Conservation (phyloP, 306 rosid genomes). For the Vigna trinervia region DNA sequence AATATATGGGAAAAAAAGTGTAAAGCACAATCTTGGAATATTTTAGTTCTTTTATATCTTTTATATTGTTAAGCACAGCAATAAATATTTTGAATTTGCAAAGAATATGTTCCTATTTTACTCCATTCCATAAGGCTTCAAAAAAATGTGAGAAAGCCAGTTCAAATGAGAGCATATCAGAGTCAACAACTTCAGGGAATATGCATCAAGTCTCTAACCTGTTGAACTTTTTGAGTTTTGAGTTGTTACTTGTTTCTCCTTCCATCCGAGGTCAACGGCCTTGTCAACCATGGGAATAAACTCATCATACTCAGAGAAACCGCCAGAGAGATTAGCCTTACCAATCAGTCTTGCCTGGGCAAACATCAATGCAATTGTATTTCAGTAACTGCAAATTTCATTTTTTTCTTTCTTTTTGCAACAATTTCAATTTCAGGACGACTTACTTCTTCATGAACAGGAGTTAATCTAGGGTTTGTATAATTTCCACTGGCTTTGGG, state of each 20-base stretch:
- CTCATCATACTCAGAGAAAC: constrained; percentile 69
- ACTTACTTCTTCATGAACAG: constrained; percentile 89
- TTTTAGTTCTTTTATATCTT: too few species aligned
- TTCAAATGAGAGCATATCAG: constrained; percentile 39
- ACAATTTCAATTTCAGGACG: constrained; percentile 32
- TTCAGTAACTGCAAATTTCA: constrained; percentile 13
- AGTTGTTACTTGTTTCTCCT: constrained; percentile 49
- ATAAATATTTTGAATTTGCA: constrained; percentile 19
- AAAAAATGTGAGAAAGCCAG: not conserved
- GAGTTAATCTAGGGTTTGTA: constrained; percentile 71
- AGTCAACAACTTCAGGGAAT: constrained; percentile 25
- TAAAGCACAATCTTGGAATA: not conserved
- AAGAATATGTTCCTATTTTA: not conserved
- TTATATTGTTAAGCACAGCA: not conserved
- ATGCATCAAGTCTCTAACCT: constrained; percentile 58
- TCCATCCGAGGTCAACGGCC: constrained; percentile 73
- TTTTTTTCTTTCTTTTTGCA: constrained; percentile 13
- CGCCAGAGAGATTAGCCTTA: constrained; percentile 45
- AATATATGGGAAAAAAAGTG: not conserved
- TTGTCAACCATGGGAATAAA: constrained; percentile 88
- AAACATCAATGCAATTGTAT: constrained; percentile 45
- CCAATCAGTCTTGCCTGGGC: constrained; percentile 69
- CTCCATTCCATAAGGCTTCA: not conserved
- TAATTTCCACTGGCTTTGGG: constrained; percentile 71
- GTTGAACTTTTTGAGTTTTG: constrained; percentile 47